Evolutionary conservation across 2,329 filamentous ascomycete genomes (phyloP).

Genomic region (Phaeosphaeriaceae sp.): DNA sequence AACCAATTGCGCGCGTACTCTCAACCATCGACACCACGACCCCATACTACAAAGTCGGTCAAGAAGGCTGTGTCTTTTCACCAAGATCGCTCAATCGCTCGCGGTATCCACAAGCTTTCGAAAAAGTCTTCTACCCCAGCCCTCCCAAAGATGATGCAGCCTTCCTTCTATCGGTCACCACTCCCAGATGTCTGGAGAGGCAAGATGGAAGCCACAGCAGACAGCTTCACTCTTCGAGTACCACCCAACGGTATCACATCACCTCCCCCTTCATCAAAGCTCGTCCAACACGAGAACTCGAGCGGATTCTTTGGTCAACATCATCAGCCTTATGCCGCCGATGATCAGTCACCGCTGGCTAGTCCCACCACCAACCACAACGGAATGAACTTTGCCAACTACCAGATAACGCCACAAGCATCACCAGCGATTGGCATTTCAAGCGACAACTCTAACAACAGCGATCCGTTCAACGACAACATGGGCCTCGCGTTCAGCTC

Average conservation of each 20-base stretch:
- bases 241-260: conserved; percentile 40
- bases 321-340: conserved; percentile 32
- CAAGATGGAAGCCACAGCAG: conserved; percentile 52
- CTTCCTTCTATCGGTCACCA: conserved; percentile 54
- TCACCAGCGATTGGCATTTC: conserved; percentile 37
- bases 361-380: conserved; percentile 16
- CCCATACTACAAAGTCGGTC: conserved; percentile 21
- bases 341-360: conserved; percentile 25
- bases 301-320: conserved; percentile 29
- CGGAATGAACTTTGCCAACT: conserved; percentile 32
- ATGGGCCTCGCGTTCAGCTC: conserved; percentile 22
- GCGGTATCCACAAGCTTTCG: conserved; percentile 29
- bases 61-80: conserved; percentile 36
- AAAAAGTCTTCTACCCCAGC: conserved; percentile 26
- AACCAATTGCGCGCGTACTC: conserved; percentile 37
- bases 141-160: conserved; percentile 62
- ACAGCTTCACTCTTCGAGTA: conserved; percentile 59
- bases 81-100: conserved; percentile 22
- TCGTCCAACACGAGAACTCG: conserved; percentile 31
- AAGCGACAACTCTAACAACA: conserved; percentile 16
- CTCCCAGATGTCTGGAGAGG: conserved; percentile 61
- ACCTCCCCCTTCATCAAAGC: conserved; percentile 35
- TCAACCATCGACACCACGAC: conserved; percentile 43
- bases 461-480: conserved; percentile 33
- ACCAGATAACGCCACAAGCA: conserved; percentile 44